phyloP scores from a whole-genome alignment of 2,329 filamentous ascomycete genomes.

The Apiospora malaysiana region DNA sequence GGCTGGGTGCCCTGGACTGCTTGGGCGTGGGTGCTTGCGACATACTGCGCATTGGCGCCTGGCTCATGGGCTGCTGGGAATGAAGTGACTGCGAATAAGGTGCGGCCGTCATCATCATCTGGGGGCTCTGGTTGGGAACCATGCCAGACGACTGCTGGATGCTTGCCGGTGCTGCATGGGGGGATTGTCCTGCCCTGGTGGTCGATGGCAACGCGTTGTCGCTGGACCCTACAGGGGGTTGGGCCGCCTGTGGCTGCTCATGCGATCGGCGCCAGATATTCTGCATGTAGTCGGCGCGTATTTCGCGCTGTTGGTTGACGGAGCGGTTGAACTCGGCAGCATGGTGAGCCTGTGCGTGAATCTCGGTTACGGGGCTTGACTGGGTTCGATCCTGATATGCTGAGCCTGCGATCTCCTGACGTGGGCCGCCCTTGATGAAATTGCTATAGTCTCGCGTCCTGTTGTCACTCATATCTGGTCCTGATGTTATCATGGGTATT shows the following conservation, averaged over 20 bases:
- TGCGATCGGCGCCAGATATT: slow-evolving; percentile 84
- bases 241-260: slow-evolving; percentile 68
- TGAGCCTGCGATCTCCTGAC: slow-evolving; percentile 87
- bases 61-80: slow-evolving; percentile 72
- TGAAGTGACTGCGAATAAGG: slow-evolving; percentile 75
- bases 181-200: slow-evolving; percentile 62
- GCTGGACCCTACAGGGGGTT: slow-evolving; percentile 50
- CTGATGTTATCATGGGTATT: slow-evolving; percentile 84
- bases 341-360: slow-evolving; percentile 85
- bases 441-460: slow-evolving; percentile 81
- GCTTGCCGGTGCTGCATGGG: slow-evolving; percentile 55
- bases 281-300: slow-evolving; percentile 80
- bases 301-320: slow-evolving; percentile 78
- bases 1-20: slow-evolving; percentile 69
- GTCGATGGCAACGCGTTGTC: slow-evolving; percentile 46
- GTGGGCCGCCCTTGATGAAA: slow-evolving; percentile 76
- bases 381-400: slow-evolving; percentile 88
- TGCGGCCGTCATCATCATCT: slow-evolving; percentile 69
- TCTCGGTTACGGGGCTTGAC: slow-evolving; percentile 75
- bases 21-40: slow-evolving; percentile 67
- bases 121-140: slow-evolving; percentile 66
- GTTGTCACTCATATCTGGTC: slow-evolving; percentile 78
- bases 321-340: slow-evolving; percentile 90
- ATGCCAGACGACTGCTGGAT: slow-evolving; percentile 57
- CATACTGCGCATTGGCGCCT: slow-evolving; percentile 74